Percentiles rank a stretch among this genome's conserved stretches.
Conservation (phyloP, 257 asterid species). For the Knoxia roxburghii region DNA sequence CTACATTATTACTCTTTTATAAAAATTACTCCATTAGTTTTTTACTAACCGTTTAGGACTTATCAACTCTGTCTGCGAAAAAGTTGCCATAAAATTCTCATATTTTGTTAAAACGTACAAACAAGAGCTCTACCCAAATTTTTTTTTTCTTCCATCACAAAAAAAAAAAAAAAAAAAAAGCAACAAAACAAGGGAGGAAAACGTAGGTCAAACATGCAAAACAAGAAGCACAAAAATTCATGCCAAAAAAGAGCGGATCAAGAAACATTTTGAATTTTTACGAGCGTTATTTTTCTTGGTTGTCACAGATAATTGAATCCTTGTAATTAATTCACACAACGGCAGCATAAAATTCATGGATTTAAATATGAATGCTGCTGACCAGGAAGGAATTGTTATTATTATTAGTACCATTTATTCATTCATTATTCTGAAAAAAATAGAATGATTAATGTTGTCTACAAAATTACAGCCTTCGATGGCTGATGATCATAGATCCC, state of each 20-base stretch:
- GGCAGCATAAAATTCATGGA: neutral
- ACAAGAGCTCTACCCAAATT: too few relatives aligned
- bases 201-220: slow-evolving; percentile 30
- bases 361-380: slow-evolving; percentile 1
- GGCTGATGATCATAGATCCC: slow-evolving; percentile 28
- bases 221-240: slow-evolving; percentile 36
- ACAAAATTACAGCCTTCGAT: slow-evolving; percentile 23
- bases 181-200: neutral
- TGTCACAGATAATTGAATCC: slow-evolving; percentile 10
- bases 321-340: slow-evolving; percentile 23
- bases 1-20: too few relatives aligned
- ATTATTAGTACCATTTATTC: too few relatives aligned
- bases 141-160: too few relatives aligned
- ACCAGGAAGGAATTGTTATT: too few relatives aligned
- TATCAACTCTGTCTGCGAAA: too few relatives aligned
- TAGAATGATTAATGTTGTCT: slow-evolving; percentile 35
- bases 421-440: too few relatives aligned
- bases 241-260: slow-evolving; percentile 31
- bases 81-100: too few relatives aligned
- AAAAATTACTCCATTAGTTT: too few relatives aligned
- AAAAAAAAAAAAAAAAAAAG: neutral
- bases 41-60: too few relatives aligned
- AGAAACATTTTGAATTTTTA: slow-evolving; percentile 19
- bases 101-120: too few relatives aligned
- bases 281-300: slow-evolving; percentile 6